These are phyloP conservation scores for Fusarium tupiense DNA, from an alignment of 2,329 filamentous ascomycete genomes.

Conservation along the genomic window DNA sequence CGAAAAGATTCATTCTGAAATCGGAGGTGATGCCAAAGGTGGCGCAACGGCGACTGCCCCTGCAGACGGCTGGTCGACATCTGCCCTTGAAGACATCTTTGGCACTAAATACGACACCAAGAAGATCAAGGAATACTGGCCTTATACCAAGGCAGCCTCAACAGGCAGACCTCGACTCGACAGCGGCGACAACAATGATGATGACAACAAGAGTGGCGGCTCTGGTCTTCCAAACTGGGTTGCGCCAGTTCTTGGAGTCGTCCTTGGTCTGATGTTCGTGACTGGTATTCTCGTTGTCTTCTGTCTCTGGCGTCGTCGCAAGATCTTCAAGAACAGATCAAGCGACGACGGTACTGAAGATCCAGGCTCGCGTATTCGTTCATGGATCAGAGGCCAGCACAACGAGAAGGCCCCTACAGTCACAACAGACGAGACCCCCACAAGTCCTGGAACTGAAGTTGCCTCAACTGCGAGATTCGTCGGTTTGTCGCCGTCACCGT, in stretches of 20 bases:
- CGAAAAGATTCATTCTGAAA: slow-evolving; percentile 66
- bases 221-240: slow-evolving; percentile 64
- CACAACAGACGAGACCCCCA: slow-evolving; percentile 55
- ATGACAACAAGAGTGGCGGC: slow-evolving; percentile 39
- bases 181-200: slow-evolving; percentile 14
- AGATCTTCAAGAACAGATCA: slow-evolving; percentile 50
- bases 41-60: slow-evolving; percentile 76
- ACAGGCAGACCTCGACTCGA: slow-evolving; percentile 32
- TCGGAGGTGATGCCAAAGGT: slow-evolving; percentile 74
- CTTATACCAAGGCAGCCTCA: slow-evolving; percentile 57
- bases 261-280: slow-evolving; percentile 67
- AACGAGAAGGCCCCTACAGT: slow-evolving; percentile 56
- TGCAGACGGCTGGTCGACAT: slow-evolving; percentile 64
- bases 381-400: slow-evolving; percentile 62
- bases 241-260: slow-evolving; percentile 69
- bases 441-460: slow-evolving; percentile 53
- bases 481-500: slow-evolving; percentile 22
- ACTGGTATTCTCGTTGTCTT: slow-evolving; percentile 61
- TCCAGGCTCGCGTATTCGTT: slow-evolving; percentile 57
- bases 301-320: slow-evolving; percentile 63
- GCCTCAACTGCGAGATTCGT: slow-evolving; percentile 34
- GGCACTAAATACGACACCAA: slow-evolving; percentile 61
- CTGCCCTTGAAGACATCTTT: slow-evolving; percentile 64
- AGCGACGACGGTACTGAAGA: slow-evolving; percentile 57
- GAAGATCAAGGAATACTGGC: slow-evolving; percentile 69